Percentiles rank a stretch among this genome's conserved stretches.
phyloP scores from a whole-genome alignment of 2,329 filamentous ascomycete genomes.

The Epichloe coenophiala region DNA sequence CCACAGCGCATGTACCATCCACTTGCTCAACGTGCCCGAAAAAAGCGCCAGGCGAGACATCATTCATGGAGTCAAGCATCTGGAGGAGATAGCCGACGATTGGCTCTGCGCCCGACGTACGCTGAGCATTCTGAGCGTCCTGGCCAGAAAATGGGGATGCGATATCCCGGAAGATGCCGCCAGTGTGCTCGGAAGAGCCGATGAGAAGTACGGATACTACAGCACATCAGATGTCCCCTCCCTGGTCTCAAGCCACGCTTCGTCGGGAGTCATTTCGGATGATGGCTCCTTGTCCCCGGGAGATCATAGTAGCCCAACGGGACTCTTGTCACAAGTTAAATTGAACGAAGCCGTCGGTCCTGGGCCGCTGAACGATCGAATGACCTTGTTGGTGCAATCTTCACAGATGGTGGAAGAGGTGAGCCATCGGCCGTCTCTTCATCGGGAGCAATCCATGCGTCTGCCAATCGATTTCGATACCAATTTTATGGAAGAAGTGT shows the following conservation, averaged over 20 bases:
- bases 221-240: slow-evolving; percentile 47
- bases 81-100: slow-evolving; percentile 90
- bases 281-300: slow-evolving; percentile 11
- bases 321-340: slow-evolving; percentile 18
- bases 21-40: slow-evolving; percentile 82
- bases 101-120: slow-evolving; percentile 86
- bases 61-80: slow-evolving; percentile 75
- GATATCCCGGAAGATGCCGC: slow-evolving; percentile 75
- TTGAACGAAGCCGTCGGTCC: slow-evolving; percentile 6
- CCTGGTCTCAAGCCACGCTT: slow-evolving; percentile 25
- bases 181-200: slow-evolving; percentile 60
- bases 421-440: background rate
- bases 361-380: slow-evolving; percentile 5
- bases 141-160: slow-evolving; percentile 81
- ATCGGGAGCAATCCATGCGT: background rate
- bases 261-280: slow-evolving; percentile 18
- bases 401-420: slow-evolving; percentile 3
- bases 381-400: slow-evolving; percentile 7
- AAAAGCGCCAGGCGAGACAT: slow-evolving; percentile 79
- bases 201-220: slow-evolving; percentile 66
- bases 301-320: slow-evolving; percentile 21
- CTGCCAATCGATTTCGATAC: slow-evolving; percentile 10
- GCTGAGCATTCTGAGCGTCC: slow-evolving; percentile 69
- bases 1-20: slow-evolving; percentile 88
- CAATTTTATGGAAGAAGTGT: slow-evolving; percentile 12